A percentile compares a stretch with the other conserved stretches of the same genome.
Conservation (phyloP, 176 grass and related monocot species). For the bread wheat (Triticum aestivum) region DNA sequence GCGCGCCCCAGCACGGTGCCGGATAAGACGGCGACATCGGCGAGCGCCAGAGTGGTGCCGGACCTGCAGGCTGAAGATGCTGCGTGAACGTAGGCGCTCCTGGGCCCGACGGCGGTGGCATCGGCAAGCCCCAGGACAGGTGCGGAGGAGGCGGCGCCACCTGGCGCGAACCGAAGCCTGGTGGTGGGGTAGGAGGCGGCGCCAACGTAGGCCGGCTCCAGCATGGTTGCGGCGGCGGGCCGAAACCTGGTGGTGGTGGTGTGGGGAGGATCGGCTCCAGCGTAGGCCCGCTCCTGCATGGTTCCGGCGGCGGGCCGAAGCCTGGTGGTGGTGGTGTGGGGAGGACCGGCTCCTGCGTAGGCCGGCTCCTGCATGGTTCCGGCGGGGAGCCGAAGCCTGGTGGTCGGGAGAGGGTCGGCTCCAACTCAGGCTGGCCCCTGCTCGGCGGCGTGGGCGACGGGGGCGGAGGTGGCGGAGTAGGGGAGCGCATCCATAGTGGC, state of each 20-base stretch:
- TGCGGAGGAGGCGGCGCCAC: background rate
- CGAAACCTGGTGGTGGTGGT: background rate
- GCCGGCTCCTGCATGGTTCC: background rate
- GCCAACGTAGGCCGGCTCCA: background rate
- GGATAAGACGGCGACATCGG: slow-evolving; percentile 19
- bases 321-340: background rate
- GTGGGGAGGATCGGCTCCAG: background rate
- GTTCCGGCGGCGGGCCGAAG: background rate
- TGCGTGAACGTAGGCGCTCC: background rate
- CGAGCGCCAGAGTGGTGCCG: slow-evolving; percentile 9
- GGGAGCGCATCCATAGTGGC: slow-evolving; percentile 1
- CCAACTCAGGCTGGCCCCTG: background rate
- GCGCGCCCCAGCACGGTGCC: slow-evolving; percentile 36
- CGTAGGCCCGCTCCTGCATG: background rate
- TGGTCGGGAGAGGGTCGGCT: background rate
- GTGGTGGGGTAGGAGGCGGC: background rate
- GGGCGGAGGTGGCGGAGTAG: slow-evolving; percentile 17
- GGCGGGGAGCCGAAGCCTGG: background rate
- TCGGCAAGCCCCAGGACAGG: slow-evolving; percentile 38
- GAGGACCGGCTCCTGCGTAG: background rate
- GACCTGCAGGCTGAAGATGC: background rate
- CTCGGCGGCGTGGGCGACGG: background rate
- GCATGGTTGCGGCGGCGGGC: background rate
- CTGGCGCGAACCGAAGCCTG: slow-evolving; percentile 5
- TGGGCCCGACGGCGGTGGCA: slow-evolving; percentile 8